These are phyloP conservation scores for Coniella lustricola DNA, from an alignment of 2,329 filamentous ascomycete species.

Conservation along the genomic window DNA sequence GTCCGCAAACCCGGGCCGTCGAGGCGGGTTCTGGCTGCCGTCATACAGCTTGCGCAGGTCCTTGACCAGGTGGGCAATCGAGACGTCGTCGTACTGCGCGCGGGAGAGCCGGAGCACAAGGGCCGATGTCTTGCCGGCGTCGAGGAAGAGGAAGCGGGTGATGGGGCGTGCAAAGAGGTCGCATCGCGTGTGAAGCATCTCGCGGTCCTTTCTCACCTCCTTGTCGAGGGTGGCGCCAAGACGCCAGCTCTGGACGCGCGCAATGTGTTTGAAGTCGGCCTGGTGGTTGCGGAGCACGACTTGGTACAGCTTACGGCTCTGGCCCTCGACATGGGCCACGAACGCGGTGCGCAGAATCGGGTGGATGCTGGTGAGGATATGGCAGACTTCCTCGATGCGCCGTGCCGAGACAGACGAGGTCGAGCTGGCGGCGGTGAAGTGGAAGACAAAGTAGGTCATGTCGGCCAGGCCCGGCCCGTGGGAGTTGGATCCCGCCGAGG, in stretches of 20 bases:
- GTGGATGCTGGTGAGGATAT: conserved; percentile 36
- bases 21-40: conserved; percentile 25
- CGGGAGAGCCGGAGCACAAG: conserved; percentile 41
- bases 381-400: conserved; percentile 37
- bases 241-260: conserved; percentile 31
- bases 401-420: conserved; percentile 13
- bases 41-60: conserved; percentile 42
- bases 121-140: conserved; percentile 39
- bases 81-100: conserved; percentile 42
- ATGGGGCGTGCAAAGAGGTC: conserved; percentile 36
- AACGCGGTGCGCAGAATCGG: conserved; percentile 50
- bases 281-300: conserved; percentile 36
- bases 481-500: not conserved
- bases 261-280: conserved; percentile 37
- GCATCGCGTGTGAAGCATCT: conserved; percentile 14
- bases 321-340: conserved; percentile 28
- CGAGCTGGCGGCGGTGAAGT: conserved; percentile 30
- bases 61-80: conserved; percentile 38
- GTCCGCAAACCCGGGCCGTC: conserved; percentile 40
- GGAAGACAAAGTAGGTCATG: conserved; percentile 41
- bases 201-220: conserved; percentile 36
- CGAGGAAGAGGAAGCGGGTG: conserved; percentile 45
- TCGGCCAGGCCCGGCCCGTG: conserved; percentile 33
- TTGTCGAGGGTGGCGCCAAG: conserved; percentile 33
- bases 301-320: conserved; percentile 39